Evolutionary conservation across 192 early-diverging fungal genomes (phyloP).

Genomic region (Coemansia sp.): DNA sequence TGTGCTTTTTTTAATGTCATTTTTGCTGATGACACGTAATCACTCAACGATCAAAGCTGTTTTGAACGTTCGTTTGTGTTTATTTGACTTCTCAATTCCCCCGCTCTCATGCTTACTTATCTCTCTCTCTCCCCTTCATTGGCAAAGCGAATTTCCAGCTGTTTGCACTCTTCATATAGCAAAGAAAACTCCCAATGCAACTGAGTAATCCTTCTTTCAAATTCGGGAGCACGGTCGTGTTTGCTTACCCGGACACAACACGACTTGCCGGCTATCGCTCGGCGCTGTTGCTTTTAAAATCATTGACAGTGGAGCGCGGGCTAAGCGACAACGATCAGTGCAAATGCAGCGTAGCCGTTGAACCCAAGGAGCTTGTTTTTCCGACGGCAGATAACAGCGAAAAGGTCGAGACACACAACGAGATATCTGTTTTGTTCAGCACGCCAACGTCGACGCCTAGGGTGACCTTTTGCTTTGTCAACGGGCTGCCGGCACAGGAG

Average conservation of each 20-base stretch:
- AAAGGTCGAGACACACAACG: not conserved
- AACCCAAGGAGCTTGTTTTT: not conserved
- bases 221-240: constrained; percentile 32
- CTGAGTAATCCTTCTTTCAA: constrained; percentile 25
- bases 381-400: not conserved
- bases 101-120: too few relatives aligned
- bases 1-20: not conserved
- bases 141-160: too few relatives aligned
- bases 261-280: constrained; percentile 48
- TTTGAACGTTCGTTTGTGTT: too few relatives aligned
- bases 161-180: not conserved
- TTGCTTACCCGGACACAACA: constrained; percentile 49
- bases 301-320: constrained; percentile 7
- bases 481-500: constrained; percentile 32
- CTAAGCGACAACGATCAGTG: not conserved
- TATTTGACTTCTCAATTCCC: too few relatives aligned
- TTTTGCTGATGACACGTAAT: not conserved
- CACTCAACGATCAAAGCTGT: not conserved
- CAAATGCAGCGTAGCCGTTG: not conserved
- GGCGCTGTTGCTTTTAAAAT: constrained; percentile 30
- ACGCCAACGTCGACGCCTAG: constrained; percentile 1
- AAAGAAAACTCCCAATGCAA: constrained; percentile 18
- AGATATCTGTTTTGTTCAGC: constrained; percentile 19
- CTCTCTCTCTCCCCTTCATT: too few relatives aligned
- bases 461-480: constrained; percentile 43